These are phyloP conservation scores for Bipolaris gigantea DNA, from an alignment of 2,329 filamentous ascomycete species.

Conservation along the genomic window DNA sequence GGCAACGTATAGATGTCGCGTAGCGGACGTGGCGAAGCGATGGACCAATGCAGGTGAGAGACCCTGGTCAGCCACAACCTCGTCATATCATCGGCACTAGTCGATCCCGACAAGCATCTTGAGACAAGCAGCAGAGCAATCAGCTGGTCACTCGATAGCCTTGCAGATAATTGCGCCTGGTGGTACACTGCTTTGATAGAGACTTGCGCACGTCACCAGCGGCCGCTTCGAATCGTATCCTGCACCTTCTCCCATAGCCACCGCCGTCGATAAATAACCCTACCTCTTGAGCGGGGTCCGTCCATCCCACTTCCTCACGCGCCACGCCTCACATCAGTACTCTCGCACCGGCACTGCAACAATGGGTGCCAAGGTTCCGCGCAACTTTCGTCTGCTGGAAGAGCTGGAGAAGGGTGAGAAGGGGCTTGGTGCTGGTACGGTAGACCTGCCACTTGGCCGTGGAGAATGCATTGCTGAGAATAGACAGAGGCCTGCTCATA, in stretches of 20 bases:
- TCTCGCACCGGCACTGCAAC: conserved; percentile 16
- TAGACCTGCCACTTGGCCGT: background rate
- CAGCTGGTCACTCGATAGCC: conserved; percentile 7
- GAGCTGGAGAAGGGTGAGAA: conserved; percentile 99
- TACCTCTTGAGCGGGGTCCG: conserved; percentile 38
- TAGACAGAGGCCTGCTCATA: conserved; percentile 89
- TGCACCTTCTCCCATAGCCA: conserved; percentile 3
- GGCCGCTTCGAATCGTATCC: background rate
- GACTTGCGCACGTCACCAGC: conserved; percentile 1
- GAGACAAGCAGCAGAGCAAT: conserved; percentile 17
- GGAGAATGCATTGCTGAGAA: conserved; percentile 9
- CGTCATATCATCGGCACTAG: conserved; percentile 20
- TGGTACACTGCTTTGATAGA: background rate
- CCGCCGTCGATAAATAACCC: conserved; percentile 5
- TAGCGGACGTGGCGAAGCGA: conserved; percentile 24
- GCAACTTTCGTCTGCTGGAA: conserved; percentile 94
- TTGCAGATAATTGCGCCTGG: conserved; percentile 9
- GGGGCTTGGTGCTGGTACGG: conserved; percentile 80
- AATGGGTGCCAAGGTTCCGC: conserved; percentile 77
- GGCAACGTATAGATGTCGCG: conserved; percentile 19
- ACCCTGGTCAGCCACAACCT: conserved; percentile 15
- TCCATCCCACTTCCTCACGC: conserved; percentile 31
- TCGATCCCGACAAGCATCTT: conserved; percentile 12
- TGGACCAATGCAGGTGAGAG: conserved; percentile 12
- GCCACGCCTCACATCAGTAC: conserved; percentile 16